Evolutionary conservation across 2,329 filamentous ascomycete genomes (phyloP), one percentile per base, ranked within the genome.

Genomic region (Didymella pomorum): DNA sequence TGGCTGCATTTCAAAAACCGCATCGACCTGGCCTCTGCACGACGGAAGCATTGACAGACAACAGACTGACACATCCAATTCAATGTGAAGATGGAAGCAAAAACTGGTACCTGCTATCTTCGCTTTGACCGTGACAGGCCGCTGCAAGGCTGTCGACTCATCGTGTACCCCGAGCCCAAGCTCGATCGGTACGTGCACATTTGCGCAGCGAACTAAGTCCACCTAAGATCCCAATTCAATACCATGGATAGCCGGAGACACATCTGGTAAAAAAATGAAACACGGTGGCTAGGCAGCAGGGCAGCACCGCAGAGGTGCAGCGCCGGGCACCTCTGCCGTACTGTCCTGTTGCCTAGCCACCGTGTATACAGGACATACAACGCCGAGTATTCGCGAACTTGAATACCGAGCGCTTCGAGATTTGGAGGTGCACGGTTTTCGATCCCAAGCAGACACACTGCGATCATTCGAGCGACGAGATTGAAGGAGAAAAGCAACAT

Each of bases 111-210:
- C 26, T 12, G 25, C 29, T 16, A 26, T 20, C 39, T 14, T 45
- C n/a, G 5, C 20, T 25, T 8, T 25, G 20, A 4, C 23, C 8
- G 8, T 11, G 25, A 54, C 51, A 54, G 21, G 26, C 41, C 33
- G 42, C 26, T 51, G 50, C 56, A 50, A 50, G 45, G 50, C 39
- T 31, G 44, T 3, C n/a, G 49, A 43, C 18, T 26, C 12, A n/a
- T n/a, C 6, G 12, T 47, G 43, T 16, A 35, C 2, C 20, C 50
- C 25, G 39, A 37, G 16, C 12, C 21, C 12, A 45, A 25, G 37
- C 18, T 18, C 16, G 16, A 26, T 6, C 16, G 20, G 42, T 11
- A 11, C 12, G 23, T 10, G 26, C 23, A 18, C 31, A 21, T 50
- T 6, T 28, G 25, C 18, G 43, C 6, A n/a, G n/a, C 31, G 31